Base-by-base conservation (phyloP, 2,329 filamentous ascomycete species). In the Thelonectria rubi region DNA sequence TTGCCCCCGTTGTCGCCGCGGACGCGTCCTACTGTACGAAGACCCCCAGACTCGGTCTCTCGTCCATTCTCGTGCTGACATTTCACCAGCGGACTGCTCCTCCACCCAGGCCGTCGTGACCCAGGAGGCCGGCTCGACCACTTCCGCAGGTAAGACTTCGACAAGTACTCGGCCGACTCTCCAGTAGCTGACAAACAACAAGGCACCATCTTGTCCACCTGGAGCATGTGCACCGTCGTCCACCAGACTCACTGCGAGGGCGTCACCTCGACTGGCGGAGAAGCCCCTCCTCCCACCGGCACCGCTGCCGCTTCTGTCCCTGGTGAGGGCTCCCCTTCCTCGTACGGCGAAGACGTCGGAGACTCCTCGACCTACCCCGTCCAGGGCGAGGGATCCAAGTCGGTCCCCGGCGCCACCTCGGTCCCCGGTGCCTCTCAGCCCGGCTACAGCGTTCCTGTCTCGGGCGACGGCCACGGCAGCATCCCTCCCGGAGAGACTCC, bases 181-280 rank as follows among this genome's bases (percentile, higher is more conserved):
- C 18, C 9, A 20, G 45, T 45, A 37, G 49, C 59, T 47, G 42
- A 54, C 8, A 46, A 18, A n/a, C 8, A 18, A 1, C 45, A 17
- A 78, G 76, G 76, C 2, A 65, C 67, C 20, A 54, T 75, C 30
- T 63, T 78, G 45, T 75, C 75, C 64, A 73, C 75, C 26, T 71
- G 77, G 65, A 78, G 77, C 67, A 64, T 76, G 55, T 79, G 77
- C 72, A 73, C 71, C 63, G 60, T 78, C 51, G 64, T 76, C 26
- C 70, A 75, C 26, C 72, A 70, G 58, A 78, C 76, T 32, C 64
- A 71, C 54, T 79, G 77, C 68, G 63, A 69, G 32, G 62, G 72
- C 48, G 68, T 71, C 49, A 66, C 73, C 51, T 74, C 74, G 24
- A 75, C 69, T 42, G 71, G 60, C 43, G 64, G 53, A 20, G 55